Percentiles rank a stretch among this genome's conserved stretches.
Conservation (phyloP, 441 rosid genomes). For the Gossypium gossypioides region DNA sequence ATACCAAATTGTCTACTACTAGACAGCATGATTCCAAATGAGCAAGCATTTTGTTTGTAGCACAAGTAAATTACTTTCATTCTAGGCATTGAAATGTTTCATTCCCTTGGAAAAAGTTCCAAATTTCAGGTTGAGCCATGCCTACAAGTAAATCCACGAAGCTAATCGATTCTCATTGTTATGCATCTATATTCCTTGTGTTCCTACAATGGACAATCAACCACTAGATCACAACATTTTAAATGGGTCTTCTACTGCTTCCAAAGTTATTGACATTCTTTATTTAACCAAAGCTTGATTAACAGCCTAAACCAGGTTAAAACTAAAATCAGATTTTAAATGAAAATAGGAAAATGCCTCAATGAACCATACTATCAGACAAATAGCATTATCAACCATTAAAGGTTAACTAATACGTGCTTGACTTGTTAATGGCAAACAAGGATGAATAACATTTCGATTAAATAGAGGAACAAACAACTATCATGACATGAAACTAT, state of each 20-base stretch:
- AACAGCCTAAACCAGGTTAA: neutral
- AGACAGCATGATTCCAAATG: neutral
- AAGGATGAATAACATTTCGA: neutral
- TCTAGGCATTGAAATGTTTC: neutral
- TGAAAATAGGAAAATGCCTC: neutral
- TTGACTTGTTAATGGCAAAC: neutral
- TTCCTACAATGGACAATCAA: neutral
- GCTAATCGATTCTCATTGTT: neutral
- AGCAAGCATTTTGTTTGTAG: neutral
- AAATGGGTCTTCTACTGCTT: neutral
- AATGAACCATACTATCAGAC: neutral
- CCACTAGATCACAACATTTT: neutral
- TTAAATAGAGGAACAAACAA: neutral
- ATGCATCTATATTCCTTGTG: neutral
- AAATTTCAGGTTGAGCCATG: neutral
- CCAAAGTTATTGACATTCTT: neutral
- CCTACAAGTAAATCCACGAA: neutral
- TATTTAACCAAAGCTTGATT: neutral
- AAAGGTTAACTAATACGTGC: neutral
- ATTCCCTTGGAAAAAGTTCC: neutral
- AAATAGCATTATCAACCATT: neutral
- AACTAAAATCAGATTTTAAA: slow-evolving; percentile 2
- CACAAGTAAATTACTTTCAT: neutral
- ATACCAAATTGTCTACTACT: neutral
- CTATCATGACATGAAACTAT: neutral